Conservation (phyloP, 768 basidiomycete genomes). For the Cytidiella melzeri region DNA sequence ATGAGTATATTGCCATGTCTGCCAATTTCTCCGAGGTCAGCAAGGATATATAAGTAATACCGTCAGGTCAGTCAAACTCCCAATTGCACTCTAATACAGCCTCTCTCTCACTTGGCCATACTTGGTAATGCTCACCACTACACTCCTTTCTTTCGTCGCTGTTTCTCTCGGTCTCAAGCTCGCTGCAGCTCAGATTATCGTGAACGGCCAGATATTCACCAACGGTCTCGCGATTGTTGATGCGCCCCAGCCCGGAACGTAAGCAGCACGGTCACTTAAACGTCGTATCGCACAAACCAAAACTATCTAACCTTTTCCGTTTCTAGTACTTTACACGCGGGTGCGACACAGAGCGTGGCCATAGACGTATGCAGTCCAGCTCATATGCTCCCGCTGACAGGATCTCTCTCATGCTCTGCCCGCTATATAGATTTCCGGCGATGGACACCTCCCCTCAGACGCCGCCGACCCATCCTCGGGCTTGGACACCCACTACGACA, state of each 20-base stretch:
- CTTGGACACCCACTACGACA: conserved; percentile 31
- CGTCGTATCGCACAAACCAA: too few relatives aligned
- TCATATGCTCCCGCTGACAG: neutral
- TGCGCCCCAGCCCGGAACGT: conserved; percentile 23
- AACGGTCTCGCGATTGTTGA: conserved; percentile 31
- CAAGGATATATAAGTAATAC: too few relatives aligned
- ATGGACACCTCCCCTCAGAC: conserved; percentile 34
- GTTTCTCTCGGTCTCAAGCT: neutral
- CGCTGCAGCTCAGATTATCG: conserved; percentile 18
- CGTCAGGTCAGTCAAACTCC: too few relatives aligned
- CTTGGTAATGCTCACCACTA: neutral
- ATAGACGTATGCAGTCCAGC: conserved; percentile 24
- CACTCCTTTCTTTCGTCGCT: neutral
- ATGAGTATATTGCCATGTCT: too few relatives aligned
- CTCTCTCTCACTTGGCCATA: neutral
- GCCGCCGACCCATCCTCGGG: conserved; percentile 31
- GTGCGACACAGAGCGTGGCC: conserved; percentile 27
- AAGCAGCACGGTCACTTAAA: neutral
- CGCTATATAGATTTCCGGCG: conserved; percentile 33
- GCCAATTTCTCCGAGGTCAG: too few relatives aligned
- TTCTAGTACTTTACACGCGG: conserved; percentile 24
- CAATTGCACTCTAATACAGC: too few relatives aligned
- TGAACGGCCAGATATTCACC: conserved; percentile 26
- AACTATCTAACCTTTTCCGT: neutral
- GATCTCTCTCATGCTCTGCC: neutral